These are phyloP conservation scores for Nadsonia starkeyi-henricii DNA, from an alignment of 1,139 yeast genomes.

Conservation along the genomic window DNA sequence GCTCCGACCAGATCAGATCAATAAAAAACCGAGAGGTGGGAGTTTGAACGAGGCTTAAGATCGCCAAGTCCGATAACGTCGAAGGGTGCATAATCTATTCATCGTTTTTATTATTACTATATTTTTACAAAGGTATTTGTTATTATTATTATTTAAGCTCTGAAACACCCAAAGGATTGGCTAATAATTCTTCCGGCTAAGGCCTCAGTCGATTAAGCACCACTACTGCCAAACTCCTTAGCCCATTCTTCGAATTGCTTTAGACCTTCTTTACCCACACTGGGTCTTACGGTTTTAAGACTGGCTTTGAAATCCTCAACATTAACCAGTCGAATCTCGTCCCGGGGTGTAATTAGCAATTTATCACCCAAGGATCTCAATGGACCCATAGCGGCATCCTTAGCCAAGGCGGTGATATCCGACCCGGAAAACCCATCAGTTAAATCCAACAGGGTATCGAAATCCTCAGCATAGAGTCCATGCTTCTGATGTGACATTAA, in stretches of 20 bases:
- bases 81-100: no score
- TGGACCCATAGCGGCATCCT: conserved; percentile 98
- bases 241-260: conserved; percentile 85
- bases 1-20: no score
- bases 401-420: conserved; percentile 88
- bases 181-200: no score
- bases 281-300: conserved; percentile 74
- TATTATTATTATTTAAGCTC: no score
- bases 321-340: conserved; percentile 68
- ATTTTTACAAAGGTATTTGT: no score
- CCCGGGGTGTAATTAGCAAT: conserved; percentile 70
- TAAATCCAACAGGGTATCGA: conserved; percentile 40
- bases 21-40: no score
- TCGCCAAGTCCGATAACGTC: no score
- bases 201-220: no score
- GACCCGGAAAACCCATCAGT: conserved; percentile 86
- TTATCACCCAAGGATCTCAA: conserved; percentile 81
- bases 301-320: conserved; percentile 66
- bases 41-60: no score
- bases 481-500: conserved; percentile 66
- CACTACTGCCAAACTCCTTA: conserved; percentile 74
- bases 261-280: conserved; percentile 79
- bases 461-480: conserved; percentile 45
- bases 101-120: no score
- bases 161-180: no score